phyloP scores from a whole-genome alignment of 148 eudicot genomes.

The Fagopyrum esculentum region DNA sequence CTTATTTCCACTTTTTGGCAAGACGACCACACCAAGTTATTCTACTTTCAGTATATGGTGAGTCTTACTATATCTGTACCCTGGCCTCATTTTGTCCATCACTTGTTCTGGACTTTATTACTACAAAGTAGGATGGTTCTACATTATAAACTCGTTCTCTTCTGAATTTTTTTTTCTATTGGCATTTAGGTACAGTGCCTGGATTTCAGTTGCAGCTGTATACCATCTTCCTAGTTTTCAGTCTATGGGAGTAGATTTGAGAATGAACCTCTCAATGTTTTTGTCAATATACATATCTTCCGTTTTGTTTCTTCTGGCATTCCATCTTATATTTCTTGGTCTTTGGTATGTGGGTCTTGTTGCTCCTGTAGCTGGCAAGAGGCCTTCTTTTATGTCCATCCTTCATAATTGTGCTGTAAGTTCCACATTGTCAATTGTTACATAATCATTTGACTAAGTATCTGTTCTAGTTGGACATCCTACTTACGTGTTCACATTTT shows the following conservation, averaged over 20 bases:
- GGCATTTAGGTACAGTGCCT: slow-evolving; percentile 72
- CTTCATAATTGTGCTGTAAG: slow-evolving; percentile 97
- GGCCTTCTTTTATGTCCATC: slow-evolving; percentile 79
- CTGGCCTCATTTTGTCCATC: not conserved
- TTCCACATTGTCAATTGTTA: slow-evolving; percentile 8
- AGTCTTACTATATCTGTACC: slow-evolving; percentile 19
- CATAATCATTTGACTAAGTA: not conserved
- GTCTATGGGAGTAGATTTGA: slow-evolving; percentile 98
- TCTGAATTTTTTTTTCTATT: slow-evolving; percentile 15
- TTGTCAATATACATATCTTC: slow-evolving; percentile 82
- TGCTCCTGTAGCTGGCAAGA: slow-evolving; percentile 88
- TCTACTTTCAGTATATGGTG: slow-evolving; percentile 95
- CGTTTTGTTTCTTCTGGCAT: slow-evolving; percentile 80
- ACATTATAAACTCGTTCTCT: not conserved
- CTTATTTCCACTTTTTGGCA: slow-evolving; percentile 94
- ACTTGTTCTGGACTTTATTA: not conserved
- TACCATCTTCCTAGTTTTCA: slow-evolving; percentile 98
- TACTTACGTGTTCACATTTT: slow-evolving; percentile 4
- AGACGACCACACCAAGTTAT: slow-evolving; percentile 94
- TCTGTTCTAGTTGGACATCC: not conserved
- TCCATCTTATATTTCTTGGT: slow-evolving; percentile 79
- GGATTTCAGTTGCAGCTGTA: slow-evolving; percentile 90
- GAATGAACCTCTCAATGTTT: slow-evolving; percentile 96
- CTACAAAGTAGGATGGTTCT: not conserved
- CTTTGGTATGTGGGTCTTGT: slow-evolving; percentile 99